Evolutionary conservation across 2,329 filamentous ascomycete species (phyloP), one percentile per base, ranked within the genome.

Genomic region (Plectosphaerella sp.): DNA sequence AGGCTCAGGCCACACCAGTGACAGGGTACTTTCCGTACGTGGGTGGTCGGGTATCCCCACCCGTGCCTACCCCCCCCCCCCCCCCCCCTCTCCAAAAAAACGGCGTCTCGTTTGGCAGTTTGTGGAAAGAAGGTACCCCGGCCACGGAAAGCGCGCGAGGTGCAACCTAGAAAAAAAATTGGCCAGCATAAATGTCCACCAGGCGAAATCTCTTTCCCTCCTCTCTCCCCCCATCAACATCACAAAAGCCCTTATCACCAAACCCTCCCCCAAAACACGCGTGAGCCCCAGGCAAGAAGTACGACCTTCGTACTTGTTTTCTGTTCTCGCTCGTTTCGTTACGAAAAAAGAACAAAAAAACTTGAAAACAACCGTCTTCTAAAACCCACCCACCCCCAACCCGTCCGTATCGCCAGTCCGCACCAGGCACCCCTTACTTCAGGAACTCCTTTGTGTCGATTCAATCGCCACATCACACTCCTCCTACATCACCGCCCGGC

Each of bases 261-360:
- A 64, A 68, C 70, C 65, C 68, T 67, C 69, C 24, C 11, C 15
- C 43, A 18, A 33, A 28, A 49, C 48, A 49, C 39, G 25, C 71
- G 72, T 70, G 69, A 71, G 69, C 67, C 72, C 67, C 67, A 72
- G 73, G 74, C 75, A 75, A 75, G 77, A 76, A 79, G 78, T 79
- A 76, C 78, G 77, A 72, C 74, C 71, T 68, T 76, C 76, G 77
- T 79, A 73, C 77, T 77, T 72, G 67, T 74, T 78, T 75, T 79
- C 76, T 83, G 78, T 78, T 76, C 79, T 79, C 76, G 72, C 73
- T 75, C 76, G 71, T 73, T 76, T 72, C 73, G 73, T 66, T 62
- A 70, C 66, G 73, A 72, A 80, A 79, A 79, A 71, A 70, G 70
- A 72, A 64, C 69, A 77, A 82, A 83, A 83, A 84, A 84, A 63